phyloP scores from a whole-genome alignment of 1,284 basidiomycete genomes.

The Cutaneotrichosporon sp. region DNA sequence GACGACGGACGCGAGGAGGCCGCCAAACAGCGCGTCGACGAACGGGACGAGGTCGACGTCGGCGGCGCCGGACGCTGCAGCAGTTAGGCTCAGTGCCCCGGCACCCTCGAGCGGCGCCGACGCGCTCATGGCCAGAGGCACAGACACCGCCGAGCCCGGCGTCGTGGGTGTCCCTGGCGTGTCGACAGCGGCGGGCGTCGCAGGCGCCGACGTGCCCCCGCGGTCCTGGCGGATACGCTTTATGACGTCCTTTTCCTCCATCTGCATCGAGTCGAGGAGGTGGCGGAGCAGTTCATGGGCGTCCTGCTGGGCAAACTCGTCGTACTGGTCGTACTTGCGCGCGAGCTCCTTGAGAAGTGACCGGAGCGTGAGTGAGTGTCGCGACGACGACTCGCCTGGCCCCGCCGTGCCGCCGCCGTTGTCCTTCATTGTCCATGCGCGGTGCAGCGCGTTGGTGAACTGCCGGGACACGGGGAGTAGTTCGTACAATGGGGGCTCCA shows the following conservation, averaged over 20 bases:
- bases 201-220: background rate
- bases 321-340: conserved; percentile 85
- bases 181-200: background rate
- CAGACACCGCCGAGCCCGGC: background rate
- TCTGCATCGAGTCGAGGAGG: conserved; percentile 83
- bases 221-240: conserved; percentile 19
- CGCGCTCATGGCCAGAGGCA: background rate
- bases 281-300: conserved; percentile 88
- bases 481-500: conserved; percentile 40
- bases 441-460: conserved; percentile 37
- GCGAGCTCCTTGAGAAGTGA: conserved; percentile 65
- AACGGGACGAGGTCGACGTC: conserved; percentile 57
- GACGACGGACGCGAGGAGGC: conserved; percentile 77
- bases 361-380: conserved; percentile 44
- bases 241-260: conserved; percentile 86
- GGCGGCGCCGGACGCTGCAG: background rate
- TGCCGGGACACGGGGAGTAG: conserved; percentile 43
- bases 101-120: background rate
- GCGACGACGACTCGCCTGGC: conserved; percentile 23
- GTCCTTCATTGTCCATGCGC: conserved; percentile 46
- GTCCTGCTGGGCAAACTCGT: conserved; percentile 76
- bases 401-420: conserved; percentile 35
- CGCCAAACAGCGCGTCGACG: conserved; percentile 83
- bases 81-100: background rate
- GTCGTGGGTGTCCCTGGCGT: background rate